phyloP scores from a whole-genome alignment of 1,284 basidiomycete species.

The Boletus sp. region DNA sequence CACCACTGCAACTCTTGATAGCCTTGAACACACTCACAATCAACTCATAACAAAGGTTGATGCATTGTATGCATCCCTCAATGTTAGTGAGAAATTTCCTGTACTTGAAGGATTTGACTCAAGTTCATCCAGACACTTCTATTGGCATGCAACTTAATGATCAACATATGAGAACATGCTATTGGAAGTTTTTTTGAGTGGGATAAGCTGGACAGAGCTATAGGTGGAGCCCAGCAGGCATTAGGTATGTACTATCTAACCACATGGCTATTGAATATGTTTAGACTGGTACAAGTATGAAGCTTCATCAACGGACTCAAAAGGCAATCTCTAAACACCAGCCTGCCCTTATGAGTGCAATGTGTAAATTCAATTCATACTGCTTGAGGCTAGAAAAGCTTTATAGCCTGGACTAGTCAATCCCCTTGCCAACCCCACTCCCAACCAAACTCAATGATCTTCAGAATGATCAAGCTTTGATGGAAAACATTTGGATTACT shows the following conservation, averaged over 20 bases:
- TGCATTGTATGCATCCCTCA: conserved; percentile 40
- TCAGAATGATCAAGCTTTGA: conserved; percentile 34
- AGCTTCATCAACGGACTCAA: too few species aligned
- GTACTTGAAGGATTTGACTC: conserved; percentile 35
- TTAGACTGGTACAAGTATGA: not conserved
- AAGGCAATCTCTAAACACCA: conserved; percentile 13
- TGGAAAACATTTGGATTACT: conserved; percentile 47
- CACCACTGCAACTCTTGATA: conserved; percentile 12
- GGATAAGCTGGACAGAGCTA: conserved; percentile 42
- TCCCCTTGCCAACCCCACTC: conserved; percentile 40
- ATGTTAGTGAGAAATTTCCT: conserved; percentile 39
- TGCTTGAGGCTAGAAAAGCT: conserved; percentile 20
- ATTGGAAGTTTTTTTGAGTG: conserved; percentile 45
- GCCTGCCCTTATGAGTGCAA: conserved; percentile 13
- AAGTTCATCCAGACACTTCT: conserved; percentile 41
- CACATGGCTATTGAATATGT: too few species aligned
- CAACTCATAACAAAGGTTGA: conserved; percentile 13
- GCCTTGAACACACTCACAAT: conserved; percentile 26
- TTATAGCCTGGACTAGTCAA: conserved; percentile 29
- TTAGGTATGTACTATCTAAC: conserved; percentile 30
- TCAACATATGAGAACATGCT: conserved; percentile 41
- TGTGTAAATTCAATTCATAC: conserved; percentile 14
- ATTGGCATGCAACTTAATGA: conserved; percentile 42
- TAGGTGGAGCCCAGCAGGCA: conserved; percentile 32
- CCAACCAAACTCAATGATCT: conserved; percentile 36